Conservation (phyloP, 2,329 filamentous ascomycete genomes). For the Paraconiothyrium sp. region DNA sequence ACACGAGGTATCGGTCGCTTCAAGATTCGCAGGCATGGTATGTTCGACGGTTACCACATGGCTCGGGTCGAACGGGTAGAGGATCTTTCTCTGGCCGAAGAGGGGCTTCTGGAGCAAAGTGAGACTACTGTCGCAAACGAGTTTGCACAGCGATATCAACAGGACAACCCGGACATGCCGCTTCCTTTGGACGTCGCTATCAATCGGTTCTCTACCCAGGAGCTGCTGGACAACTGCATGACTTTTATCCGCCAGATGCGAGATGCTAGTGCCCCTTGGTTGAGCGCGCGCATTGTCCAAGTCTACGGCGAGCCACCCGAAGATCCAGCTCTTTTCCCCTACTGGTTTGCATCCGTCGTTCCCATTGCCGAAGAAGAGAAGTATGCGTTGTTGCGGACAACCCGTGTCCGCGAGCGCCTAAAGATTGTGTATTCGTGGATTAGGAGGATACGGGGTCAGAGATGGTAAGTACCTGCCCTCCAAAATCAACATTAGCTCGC, state of each 20-base stretch:
- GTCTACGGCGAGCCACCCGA: constrained; percentile 81
- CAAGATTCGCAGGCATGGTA: constrained; percentile 70
- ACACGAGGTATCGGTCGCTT: constrained; percentile 81
- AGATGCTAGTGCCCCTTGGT: constrained; percentile 75
- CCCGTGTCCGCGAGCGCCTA: constrained; percentile 79
- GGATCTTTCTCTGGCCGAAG: constrained; percentile 82
- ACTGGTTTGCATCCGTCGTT: constrained; percentile 88
- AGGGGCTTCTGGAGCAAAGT: constrained; percentile 76
- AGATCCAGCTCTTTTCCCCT: constrained; percentile 81
- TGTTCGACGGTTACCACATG: constrained; percentile 79
- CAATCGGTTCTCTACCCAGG: constrained; percentile 72
- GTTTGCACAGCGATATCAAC: constrained; percentile 47
- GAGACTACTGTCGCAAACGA: constrained; percentile 64
- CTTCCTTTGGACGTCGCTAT: constrained; percentile 50
- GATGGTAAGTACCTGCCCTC: constrained; percentile 68
- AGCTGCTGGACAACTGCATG: constrained; percentile 71
- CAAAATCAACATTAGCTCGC: constrained; percentile 2
- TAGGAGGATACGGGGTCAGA: constrained; percentile 71
- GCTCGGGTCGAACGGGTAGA: constrained; percentile 80
- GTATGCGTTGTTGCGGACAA: constrained; percentile 76
- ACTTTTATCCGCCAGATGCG: constrained; percentile 77
- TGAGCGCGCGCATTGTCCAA: constrained; percentile 74
- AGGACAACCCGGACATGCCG: constrained; percentile 39
- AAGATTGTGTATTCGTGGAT: constrained; percentile 88
- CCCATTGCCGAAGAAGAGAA: constrained; percentile 82